Conservation (phyloP, 495 filamentous ascomycete genomes). For the Hypoxylon trugodes region DNA sequence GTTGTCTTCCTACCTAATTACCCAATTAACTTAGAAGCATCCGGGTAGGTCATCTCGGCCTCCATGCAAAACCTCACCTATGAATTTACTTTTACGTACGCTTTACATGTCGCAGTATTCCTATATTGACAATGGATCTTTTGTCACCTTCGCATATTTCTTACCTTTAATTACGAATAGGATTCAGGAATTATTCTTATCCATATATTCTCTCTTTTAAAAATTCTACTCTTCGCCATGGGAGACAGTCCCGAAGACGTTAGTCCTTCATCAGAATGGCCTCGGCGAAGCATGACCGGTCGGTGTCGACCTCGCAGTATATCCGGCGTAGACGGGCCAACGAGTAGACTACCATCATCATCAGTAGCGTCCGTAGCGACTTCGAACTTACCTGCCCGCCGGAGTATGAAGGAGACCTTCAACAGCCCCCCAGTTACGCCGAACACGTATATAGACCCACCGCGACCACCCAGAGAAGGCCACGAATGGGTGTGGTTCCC, state of each 20-base stretch:
- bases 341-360: conserved; percentile 31
- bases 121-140: conserved; percentile 27
- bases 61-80: conserved; percentile 26
- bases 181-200: conserved; percentile 5
- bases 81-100: not conserved
- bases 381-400: conserved; percentile 1
- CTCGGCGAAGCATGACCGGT: conserved; percentile 24
- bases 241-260: conserved; percentile 24
- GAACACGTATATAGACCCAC: conserved; percentile 50
- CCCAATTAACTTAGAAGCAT: too few relatives aligned
- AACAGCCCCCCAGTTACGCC: conserved; percentile 17
- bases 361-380: conserved; percentile 21
- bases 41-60: not conserved
- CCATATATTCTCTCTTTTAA: not conserved
- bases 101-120: conserved; percentile 6
- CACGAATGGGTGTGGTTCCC: conserved; percentile 66
- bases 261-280: conserved; percentile 32
- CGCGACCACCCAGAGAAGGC: conserved; percentile 57
- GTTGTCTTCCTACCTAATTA: not conserved
- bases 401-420: conserved; percentile 19
- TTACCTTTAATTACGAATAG: not conserved
- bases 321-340: conserved; percentile 40
- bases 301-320: conserved; percentile 35
- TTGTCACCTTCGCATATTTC: conserved; percentile 8
- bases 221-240: conserved; percentile 12